Evolutionary conservation across 148 eudicot genomes (phyloP).

Genomic region (Spergularia bocconei): DNA sequence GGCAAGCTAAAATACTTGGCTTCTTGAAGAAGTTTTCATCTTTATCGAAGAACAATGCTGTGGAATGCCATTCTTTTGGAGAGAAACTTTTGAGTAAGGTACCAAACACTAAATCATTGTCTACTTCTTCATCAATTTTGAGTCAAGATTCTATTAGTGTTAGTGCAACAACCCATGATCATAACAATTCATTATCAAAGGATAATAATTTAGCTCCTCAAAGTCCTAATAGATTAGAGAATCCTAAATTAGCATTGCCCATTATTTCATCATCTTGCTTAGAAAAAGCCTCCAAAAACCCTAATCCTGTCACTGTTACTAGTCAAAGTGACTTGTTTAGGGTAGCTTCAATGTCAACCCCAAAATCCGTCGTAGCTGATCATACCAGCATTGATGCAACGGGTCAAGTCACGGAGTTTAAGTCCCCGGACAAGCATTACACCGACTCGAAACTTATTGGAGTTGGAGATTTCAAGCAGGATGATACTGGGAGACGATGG

Average conservation of each 20-base stretch:
- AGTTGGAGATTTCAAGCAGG: conserved; percentile 21
- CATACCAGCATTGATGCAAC: conserved; percentile 27
- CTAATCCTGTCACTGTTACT: conserved; percentile 25
- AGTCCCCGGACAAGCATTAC: conserved; percentile 12
- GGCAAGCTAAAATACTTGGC: conserved; percentile 63
- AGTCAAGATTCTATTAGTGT: conserved; percentile 32
- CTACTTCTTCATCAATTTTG: conserved; percentile 26
- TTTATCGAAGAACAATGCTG: conserved; percentile 15
- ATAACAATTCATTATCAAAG: conserved; percentile 26
- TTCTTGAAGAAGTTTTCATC: conserved; percentile 53
- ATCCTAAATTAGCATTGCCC: conserved; percentile 10
- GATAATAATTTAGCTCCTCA: conserved; percentile 21
- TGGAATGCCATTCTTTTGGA: conserved; percentile 16
- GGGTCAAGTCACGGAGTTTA: conserved; percentile 18
- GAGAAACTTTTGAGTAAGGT: conserved; percentile 20
- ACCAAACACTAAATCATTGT: conserved; percentile 28
- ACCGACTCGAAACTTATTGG: not conserved
- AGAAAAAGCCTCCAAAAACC: conserved; percentile 31
- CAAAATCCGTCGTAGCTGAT: not conserved
- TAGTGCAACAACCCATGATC: conserved; percentile 26
- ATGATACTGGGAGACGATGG: conserved; percentile 75
- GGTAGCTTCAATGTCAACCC: conserved; percentile 2
- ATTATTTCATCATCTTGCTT: conserved; percentile 25
- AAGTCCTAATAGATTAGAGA: conserved; percentile 17
- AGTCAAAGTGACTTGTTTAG: not conserved